A percentile compares a stretch with the other conserved stretches of the same genome.
phyloP scores from a whole-genome alignment of 768 basidiomycete genomes.

The Lentinula boryana region DNA sequence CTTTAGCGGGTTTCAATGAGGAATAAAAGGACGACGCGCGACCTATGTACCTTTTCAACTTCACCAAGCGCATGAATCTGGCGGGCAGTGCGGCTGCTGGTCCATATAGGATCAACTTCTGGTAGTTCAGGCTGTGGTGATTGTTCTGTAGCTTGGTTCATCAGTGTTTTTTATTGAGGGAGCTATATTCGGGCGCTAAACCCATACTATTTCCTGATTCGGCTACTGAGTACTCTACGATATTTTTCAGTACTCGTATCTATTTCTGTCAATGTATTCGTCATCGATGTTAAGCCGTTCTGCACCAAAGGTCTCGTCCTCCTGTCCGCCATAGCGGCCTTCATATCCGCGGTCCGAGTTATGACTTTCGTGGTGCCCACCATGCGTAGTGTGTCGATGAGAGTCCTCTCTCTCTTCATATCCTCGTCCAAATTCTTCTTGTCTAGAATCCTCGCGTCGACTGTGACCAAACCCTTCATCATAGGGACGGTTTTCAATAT shows the following conservation, averaged over 20 bases:
- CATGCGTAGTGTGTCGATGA: neutral
- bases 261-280: constrained; percentile 14
- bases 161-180: constrained; percentile 8
- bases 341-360: constrained; percentile 9
- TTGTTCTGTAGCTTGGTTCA: constrained; percentile 22
- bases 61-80: constrained; percentile 77
- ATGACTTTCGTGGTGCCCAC: neutral
- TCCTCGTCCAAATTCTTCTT: constrained; percentile 13
- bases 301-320: constrained; percentile 13
- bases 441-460: constrained; percentile 7
- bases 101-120: constrained; percentile 78
- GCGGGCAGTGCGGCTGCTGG: constrained; percentile 71
- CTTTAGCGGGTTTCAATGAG: constrained; percentile 26
- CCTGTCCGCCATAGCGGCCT: constrained; percentile 11
- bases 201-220: too few species aligned
- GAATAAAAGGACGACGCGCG: neutral
- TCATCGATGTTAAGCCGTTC: constrained; percentile 9
- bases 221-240: neutral
- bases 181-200: neutral
- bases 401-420: neutral
- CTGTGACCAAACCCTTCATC: constrained; percentile 5
- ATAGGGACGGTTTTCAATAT: constrained; percentile 4
- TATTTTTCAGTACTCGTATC: constrained; percentile 12
- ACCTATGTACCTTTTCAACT: constrained; percentile 61
- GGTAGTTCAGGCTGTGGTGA: constrained; percentile 21